A percentile compares a stretch with the other conserved stretches of the same genome.
phyloP scores from a whole-genome alignment of 257 asterid genomes.

The Parsonsia alboflavescens region DNA sequence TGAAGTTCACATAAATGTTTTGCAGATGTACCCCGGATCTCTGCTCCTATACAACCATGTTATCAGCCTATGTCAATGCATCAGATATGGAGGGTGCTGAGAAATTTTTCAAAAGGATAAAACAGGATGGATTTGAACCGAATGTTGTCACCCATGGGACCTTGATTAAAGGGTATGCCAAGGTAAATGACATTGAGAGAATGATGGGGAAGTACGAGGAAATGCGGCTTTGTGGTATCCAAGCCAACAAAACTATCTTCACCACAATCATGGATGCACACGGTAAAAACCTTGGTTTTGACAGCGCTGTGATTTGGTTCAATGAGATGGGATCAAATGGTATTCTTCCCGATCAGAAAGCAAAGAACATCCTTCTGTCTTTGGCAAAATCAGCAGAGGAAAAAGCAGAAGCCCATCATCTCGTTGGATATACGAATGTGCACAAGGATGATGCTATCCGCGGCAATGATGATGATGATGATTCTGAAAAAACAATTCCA shows the following conservation, averaged over 20 bases:
- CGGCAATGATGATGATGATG: conserved; percentile 19
- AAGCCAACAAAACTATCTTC: conserved; percentile 57
- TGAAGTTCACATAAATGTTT: not conserved
- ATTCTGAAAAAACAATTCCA: conserved; percentile 14
- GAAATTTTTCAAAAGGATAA: conserved; percentile 73
- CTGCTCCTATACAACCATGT: conserved; percentile 85
- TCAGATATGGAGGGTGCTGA: conserved; percentile 95
- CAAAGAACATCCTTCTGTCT: conserved; percentile 80
- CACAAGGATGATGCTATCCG: conserved; percentile 12
- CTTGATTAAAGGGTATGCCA: conserved; percentile 83
- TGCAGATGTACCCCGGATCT: conserved; percentile 59
- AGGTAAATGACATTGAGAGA: conserved; percentile 56
- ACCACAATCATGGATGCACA: conserved; percentile 93
- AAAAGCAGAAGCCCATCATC: conserved; percentile 59
- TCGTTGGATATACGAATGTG: conserved; percentile 30
- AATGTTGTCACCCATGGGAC: conserved; percentile 71
- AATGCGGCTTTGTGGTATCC: conserved; percentile 60
- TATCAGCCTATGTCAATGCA: conserved; percentile 78
- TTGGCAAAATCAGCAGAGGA: conserved; percentile 80
- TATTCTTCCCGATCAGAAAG: conserved; percentile 67
- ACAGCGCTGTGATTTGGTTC: conserved; percentile 72
- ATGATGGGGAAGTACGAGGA: conserved; percentile 79
- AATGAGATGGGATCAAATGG: conserved; percentile 73
- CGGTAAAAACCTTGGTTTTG: conserved; percentile 75
- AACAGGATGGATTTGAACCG: conserved; percentile 68